Percentiles rank a stretch among this genome's conserved stretches.
Conservation (phyloP, 2,329 filamentous ascomycete genomes). For the Verticillium dahliae region DNA sequence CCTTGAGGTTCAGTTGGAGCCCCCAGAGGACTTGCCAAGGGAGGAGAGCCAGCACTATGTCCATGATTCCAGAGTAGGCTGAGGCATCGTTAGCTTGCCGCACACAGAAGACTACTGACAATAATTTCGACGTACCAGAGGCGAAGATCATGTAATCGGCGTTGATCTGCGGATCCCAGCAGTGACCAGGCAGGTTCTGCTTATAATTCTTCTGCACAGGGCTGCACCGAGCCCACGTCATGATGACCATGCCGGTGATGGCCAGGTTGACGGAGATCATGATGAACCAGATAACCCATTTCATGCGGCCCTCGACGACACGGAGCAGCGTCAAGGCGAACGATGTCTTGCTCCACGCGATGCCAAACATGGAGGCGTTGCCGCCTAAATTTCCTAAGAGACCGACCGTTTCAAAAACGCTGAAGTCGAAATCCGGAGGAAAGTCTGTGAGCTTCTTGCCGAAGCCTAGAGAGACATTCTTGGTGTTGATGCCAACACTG, state of each 20-base stretch:
- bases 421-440: neutral
- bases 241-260: neutral
- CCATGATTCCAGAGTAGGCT: constrained; percentile 26
- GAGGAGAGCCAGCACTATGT: constrained; percentile 31
- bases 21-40: constrained; percentile 34
- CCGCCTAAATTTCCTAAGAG: constrained; percentile 11
- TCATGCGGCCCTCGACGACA: constrained; percentile 15
- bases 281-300: constrained; percentile 17
- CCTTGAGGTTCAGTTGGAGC: constrained; percentile 29
- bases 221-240: constrained; percentile 1
- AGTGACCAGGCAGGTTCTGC: constrained; percentile 13
- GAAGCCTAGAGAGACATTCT: constrained; percentile 9
- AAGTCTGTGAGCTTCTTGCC: constrained; percentile 10
- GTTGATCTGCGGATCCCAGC: constrained; percentile 17
- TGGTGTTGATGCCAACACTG: constrained; percentile 6
- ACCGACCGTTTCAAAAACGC: constrained; percentile 5
- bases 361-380: constrained; percentile 14
- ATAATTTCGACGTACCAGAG: constrained; percentile 2
- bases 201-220: constrained; percentile 17
- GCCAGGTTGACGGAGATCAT: constrained; percentile 16
- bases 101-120: neutral
- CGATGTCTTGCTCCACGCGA: constrained; percentile 20
- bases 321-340: constrained; percentile 22
- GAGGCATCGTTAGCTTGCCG: neutral
- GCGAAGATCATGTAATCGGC: constrained; percentile 22